phyloP scores from a whole-genome alignment of 2,329 filamentous ascomycete species.

The Alternaria conjuncta region DNA sequence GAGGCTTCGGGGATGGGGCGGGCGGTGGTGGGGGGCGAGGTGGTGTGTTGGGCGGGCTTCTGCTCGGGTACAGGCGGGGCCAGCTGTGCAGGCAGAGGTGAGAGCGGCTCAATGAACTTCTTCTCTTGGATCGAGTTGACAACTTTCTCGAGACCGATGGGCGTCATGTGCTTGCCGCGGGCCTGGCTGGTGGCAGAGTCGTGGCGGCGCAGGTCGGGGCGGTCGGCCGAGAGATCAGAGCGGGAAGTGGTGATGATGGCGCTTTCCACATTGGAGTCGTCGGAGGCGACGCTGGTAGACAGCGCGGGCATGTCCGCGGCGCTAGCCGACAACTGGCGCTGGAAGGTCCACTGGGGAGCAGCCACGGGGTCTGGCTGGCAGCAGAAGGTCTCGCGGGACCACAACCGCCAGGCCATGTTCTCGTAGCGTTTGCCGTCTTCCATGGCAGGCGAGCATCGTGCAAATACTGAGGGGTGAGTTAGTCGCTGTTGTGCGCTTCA shows the following conservation, averaged over 20 bases:
- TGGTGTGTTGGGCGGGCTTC: constrained; percentile 27
- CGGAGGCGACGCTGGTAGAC: constrained; percentile 56
- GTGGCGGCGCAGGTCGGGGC: constrained; percentile 72
- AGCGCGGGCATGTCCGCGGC: constrained; percentile 50
- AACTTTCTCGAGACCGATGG: constrained; percentile 91
- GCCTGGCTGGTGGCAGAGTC: constrained; percentile 75
- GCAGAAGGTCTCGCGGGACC: constrained; percentile 93
- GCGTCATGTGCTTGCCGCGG: constrained; percentile 87
- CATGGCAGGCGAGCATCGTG: constrained; percentile 90
- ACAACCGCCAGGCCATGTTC: constrained; percentile 92
- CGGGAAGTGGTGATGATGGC: constrained; percentile 56
- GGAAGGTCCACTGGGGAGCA: constrained; percentile 43
- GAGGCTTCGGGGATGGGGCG: constrained; percentile 65
- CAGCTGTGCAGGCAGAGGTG: constrained; percentile 54
- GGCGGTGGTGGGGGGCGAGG: constrained; percentile 49
- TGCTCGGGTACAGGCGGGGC: constrained; percentile 23
- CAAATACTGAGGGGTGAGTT: constrained; percentile 71
- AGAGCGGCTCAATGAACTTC: constrained; percentile 67
- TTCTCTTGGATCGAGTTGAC: constrained; percentile 90
- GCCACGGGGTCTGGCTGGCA: constrained; percentile 67
- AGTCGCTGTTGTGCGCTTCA: constrained; percentile 17
- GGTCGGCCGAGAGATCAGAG: constrained; percentile 58
- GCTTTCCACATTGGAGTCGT: constrained; percentile 48
- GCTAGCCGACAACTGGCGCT: constrained; percentile 35
- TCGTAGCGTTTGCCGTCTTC: constrained; percentile 91